Evolutionary conservation across 2,329 filamentous ascomycete species (phyloP).

Genomic region (Fusarium torreyae): DNA sequence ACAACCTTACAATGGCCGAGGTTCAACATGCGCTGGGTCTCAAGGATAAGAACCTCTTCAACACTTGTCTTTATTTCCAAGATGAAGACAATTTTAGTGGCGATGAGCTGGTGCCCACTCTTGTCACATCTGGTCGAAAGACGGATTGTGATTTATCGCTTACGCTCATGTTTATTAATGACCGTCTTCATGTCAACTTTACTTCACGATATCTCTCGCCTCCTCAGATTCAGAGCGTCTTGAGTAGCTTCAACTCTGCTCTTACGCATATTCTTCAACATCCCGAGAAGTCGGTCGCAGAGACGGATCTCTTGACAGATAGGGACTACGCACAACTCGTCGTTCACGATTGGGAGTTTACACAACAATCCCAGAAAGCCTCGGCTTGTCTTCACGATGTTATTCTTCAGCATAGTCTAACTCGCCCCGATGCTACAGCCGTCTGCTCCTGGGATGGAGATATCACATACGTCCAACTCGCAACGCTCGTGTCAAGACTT

Average conservation of each 20-base stretch:
- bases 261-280: constrained; percentile 62
- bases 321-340: constrained; percentile 69
- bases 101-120: not conserved
- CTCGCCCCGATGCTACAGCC: constrained; percentile 58
- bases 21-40: constrained; percentile 64
- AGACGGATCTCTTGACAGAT: constrained; percentile 69
- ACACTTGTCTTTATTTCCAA: constrained; percentile 66
- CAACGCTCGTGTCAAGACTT: constrained; percentile 57
- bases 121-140: constrained; percentile 52
- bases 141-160: constrained; percentile 65
- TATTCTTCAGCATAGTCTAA: constrained; percentile 58
- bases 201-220: constrained; percentile 61
- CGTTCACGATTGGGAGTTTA: constrained; percentile 65
- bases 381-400: constrained; percentile 63
- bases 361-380: constrained; percentile 57
- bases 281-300: constrained; percentile 59
- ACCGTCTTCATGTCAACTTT: constrained; percentile 61
- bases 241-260: constrained; percentile 68
- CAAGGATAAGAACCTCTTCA: constrained; percentile 63
- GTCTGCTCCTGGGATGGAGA: constrained; percentile 63
- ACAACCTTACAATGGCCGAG: constrained; percentile 62
- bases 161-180: constrained; percentile 60
- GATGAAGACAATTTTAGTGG: constrained; percentile 52
- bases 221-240: constrained; percentile 63
- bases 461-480: constrained; percentile 60